Evolutionary conservation across 1,284 basidiomycete genomes (phyloP).

Genomic region (Sphaerobolus stellatus): DNA sequence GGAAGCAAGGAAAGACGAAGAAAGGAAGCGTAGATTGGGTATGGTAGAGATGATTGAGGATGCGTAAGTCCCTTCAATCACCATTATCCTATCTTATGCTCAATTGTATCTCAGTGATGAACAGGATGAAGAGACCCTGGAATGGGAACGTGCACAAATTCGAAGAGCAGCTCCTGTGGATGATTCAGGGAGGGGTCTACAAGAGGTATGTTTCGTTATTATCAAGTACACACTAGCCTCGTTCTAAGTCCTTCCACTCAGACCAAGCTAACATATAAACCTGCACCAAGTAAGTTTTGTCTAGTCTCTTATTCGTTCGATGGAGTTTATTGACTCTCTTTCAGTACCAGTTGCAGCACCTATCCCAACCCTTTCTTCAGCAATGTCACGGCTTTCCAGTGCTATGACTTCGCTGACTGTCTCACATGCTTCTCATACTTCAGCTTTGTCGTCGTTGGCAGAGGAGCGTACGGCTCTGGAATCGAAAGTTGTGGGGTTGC

Average conservation of each 20-base stretch:
- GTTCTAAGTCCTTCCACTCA: conserved; percentile 17
- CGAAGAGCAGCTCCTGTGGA: conserved; percentile 64
- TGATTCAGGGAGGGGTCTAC: conserved; percentile 29
- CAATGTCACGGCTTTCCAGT: conserved; percentile 57
- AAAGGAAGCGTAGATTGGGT: conserved; percentile 64
- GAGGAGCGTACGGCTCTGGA: conserved; percentile 73
- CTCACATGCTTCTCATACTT: conserved; percentile 68
- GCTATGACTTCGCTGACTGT: conserved; percentile 67
- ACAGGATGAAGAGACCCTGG: conserved; percentile 83
- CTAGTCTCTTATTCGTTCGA: background rate
- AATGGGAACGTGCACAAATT: conserved; percentile 90
- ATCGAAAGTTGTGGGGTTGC: conserved; percentile 74
- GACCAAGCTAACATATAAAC: conserved; percentile 62
- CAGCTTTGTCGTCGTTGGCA: conserved; percentile 59
- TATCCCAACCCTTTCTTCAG: conserved; percentile 56
- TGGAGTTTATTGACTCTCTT: conserved; percentile 15
- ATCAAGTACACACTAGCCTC: background rate
- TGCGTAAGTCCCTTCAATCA: conserved; percentile 51
- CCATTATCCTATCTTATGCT: conserved; percentile 7
- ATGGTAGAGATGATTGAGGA: conserved; percentile 90
- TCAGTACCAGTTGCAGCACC: conserved; percentile 61
- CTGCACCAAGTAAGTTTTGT: conserved; percentile 66
- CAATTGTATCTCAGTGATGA: conserved; percentile 56
- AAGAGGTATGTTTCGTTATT: background rate
- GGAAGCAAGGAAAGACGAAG: conserved; percentile 77